phyloP scores from a whole-genome alignment of 2,329 filamentous ascomycete genomes.

The Sporothrix schenckii region DNA sequence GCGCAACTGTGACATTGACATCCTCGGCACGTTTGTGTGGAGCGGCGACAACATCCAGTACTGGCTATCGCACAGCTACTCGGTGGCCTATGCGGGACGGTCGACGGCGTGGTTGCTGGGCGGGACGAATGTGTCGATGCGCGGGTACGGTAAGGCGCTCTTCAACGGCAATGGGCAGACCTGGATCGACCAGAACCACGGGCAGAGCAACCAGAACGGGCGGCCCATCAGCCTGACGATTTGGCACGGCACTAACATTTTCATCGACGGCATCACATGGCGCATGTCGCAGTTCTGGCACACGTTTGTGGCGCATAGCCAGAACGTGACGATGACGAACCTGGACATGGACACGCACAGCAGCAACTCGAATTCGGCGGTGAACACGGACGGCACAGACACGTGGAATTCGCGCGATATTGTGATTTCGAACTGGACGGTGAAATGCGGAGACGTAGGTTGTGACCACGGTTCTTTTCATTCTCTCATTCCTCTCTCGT shows the following conservation, averaged over 20 bases:
- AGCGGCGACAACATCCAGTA: constrained; percentile 49
- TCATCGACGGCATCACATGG: constrained; percentile 51
- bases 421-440: constrained; percentile 51
- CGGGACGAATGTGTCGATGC: constrained; percentile 52
- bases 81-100: constrained; percentile 54
- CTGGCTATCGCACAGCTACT: constrained; percentile 52
- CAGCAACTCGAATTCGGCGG: constrained; percentile 49
- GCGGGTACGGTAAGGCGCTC: constrained; percentile 53
- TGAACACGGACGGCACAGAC: constrained; percentile 56
- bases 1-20: constrained; percentile 51
- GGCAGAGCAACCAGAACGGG: constrained; percentile 48
- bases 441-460: constrained; percentile 43
- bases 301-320: constrained; percentile 50
- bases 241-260: constrained; percentile 51
- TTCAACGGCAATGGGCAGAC: constrained; percentile 51
- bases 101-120: constrained; percentile 55
- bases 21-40: constrained; percentile 52
- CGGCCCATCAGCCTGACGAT: constrained; percentile 51
- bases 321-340: constrained; percentile 55
- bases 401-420: constrained; percentile 56
- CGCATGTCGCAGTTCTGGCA: constrained; percentile 56
- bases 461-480: no score
- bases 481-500: no score
- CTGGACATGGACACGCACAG: constrained; percentile 55
- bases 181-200: constrained; percentile 51